phyloP scores from a whole-genome alignment of 2,329 filamentous ascomycete genomes.

The Ceratocystiopsis brevicomis region DNA sequence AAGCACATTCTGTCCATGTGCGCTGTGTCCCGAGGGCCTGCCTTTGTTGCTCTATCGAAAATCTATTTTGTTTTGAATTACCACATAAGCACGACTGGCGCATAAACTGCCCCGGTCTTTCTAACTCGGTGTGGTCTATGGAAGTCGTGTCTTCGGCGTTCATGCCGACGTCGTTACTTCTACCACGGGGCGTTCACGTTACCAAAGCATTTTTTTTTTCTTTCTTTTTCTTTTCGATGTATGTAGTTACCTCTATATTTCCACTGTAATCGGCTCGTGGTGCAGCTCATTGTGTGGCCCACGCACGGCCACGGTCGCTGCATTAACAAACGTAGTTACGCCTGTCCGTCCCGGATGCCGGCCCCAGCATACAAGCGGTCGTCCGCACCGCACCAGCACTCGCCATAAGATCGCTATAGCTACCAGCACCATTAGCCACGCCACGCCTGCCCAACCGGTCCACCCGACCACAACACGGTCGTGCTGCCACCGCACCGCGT shows the following conservation, averaged over 20 bases:
- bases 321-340: constrained; percentile 6
- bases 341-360: background rate
- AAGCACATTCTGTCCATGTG: too few relatives aligned
- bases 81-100: too few relatives aligned
- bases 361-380: background rate
- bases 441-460: constrained; percentile 8
- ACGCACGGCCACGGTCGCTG: constrained; percentile 2
- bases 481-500: constrained; percentile 7
- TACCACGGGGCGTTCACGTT: too few relatives aligned
- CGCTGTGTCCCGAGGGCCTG: too few relatives aligned
- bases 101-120: too few relatives aligned
- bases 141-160: too few relatives aligned
- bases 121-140: too few relatives aligned
- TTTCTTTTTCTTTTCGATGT: too few relatives aligned
- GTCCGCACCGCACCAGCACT: background rate
- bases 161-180: too few relatives aligned
- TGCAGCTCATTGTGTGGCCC: constrained; percentile 3
- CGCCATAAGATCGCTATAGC: background rate
- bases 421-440: constrained; percentile 9
- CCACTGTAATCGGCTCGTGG: constrained; percentile 4
- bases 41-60: too few relatives aligned
- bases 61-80: too few relatives aligned
- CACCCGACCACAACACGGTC: constrained; percentile 10
- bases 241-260: background rate
- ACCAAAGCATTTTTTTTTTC: too few relatives aligned